Base-by-base conservation (phyloP, 208 protist species). In the Naegleria gruberi region DNA sequence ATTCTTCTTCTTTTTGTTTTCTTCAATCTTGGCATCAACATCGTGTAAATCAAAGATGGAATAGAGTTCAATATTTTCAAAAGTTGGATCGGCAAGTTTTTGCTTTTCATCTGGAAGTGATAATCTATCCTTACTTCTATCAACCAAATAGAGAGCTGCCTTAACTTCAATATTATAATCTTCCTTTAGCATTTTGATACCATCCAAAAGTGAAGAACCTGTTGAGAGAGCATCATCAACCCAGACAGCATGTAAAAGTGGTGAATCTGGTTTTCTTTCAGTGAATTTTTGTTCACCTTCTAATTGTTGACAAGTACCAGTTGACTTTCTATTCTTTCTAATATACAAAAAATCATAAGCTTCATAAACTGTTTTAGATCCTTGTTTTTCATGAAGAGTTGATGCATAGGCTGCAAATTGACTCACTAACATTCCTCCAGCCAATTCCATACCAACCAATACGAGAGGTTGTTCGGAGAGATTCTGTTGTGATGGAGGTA, bases 131-230 rank as follows among this genome's bases (percentile, higher is more conserved):
- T 44, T 8, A 44, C 30, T 73, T 37, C 90, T 0, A 44, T 91
- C 90, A 19, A 91, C 87, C 7, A 91, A 42, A 86, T 91, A 91
- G 6, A 91, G n/a, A 47, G 88, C 89, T 40, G 55, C 40, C 5
- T 30, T 40, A 37, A 91, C 89, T 41, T 91, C 89, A 51, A 91
- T 90, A 47, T 91, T 91, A 82, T 91, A 91, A 43, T 91, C 88
- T 30, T 46, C 7, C 26, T 88, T 82, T 7, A 91, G n/a, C 19
- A 86, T 43, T 41, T 47, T 12, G 23, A 91, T 90, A 23, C 90
- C 90, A 8, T 91, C 90, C 2, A 89, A 26, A 1, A 91, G 23
- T 6, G 44, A 88, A 19, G 85, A 46, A 47, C 90, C 90, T 40
- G 90, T 91, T 8, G 40, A 74, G 26, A 89, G n/a, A 47, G 55